Evolutionary conservation across 2,329 filamentous ascomycete genomes (phyloP), one percentile per base, ranked within the genome.

Genomic region (Ascomycota sp.): DNA sequence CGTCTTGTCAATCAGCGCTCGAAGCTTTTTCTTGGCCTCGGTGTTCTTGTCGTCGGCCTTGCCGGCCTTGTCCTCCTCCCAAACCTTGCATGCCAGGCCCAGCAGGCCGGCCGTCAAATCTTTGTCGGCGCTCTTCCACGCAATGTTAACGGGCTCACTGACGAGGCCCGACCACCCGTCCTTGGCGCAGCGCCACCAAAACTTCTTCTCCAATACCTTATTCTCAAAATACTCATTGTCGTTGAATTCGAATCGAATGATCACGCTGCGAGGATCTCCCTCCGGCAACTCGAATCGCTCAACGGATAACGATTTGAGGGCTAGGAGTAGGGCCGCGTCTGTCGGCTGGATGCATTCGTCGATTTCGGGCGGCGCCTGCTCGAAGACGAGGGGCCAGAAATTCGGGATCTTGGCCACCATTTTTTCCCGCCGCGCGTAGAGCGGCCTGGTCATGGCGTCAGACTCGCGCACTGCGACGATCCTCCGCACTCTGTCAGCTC

Each of bases 381-480:
- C 80, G 50, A 95, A 66, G 33, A 94, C 85, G 34, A 91, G 69
- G n/a, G 80, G 65, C 89, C 89, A 95, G 69, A 95, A 98, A 58
- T 80, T 72, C 42, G 72, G 69, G 46, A 94, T 85, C 46, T 74
- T 63, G 38, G 66, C 53, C 38, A 89, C 60, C 38, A 82, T 55
- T 42, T 69, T 64, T 39, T 69, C 62, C 48, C 86, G 81, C 56
- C 78, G 79, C 43, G 67, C 63, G 60, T 82, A 93, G 36, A 92
- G 66, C 27, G 75, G 65, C 36, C 63, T 59, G 44, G 69, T 67
- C 42, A 83, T 85, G 75, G 45, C 76, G 65, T 45, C 78, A 75
- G 45, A 83, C 79, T 85, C 25, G 15, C 9, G 19, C 8, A 7
- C 4, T 9, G n/a, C 12, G 15, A 10, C 10, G 30, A 23, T 19